Base-by-base conservation (phyloP, 2,329 filamentous ascomycete genomes). In the Colletotrichum tropicale region DNA sequence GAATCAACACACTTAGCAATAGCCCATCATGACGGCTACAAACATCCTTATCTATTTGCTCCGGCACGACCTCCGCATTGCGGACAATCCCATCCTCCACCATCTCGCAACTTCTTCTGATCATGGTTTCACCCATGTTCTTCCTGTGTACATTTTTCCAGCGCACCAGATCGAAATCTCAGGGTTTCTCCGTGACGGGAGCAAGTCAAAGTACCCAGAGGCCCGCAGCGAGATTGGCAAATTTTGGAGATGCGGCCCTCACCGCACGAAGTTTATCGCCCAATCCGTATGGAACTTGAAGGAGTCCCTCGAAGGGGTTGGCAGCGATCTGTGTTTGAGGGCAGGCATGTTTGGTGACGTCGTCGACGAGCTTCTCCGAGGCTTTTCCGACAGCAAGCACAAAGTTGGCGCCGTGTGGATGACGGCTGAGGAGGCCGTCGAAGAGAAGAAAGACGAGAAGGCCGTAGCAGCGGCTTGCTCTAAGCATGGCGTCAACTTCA, bases 281-380 rank as follows among this genome's bases (percentile, higher is more conserved):
- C 90, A 96, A 82, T 92, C 91, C 36, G 89, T 95, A 0, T 95
- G 93, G 93, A 91, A 95, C 80, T 69, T 96, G 76, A 95, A 95
- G 80, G 81, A 87, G 12, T 89, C 87, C 5, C 84, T 96, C 3
- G 88, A 92, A 76, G 85, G 85, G 4, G 78, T 93, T 2, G 88
- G 88, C 1, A 95, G 91, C 80, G 91, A 89, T 2, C 84, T 97
- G 21, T 84, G 89, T 8, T 84, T 96, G 43, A 89, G 94, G 8
- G 90, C 93, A 12, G 95, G 95, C 8, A 87, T 84, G 76, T 83
- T 90, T 5, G 87, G 85, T 4, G 91, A 94, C 66, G 90, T 94
- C 0, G 81, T 95, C 6, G 83, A 87, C 21, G 82, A 87, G n/a
- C 82, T 95, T 8, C 80, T 95, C 1, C 82, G 90, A 1, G 86